A percentile compares a stretch with the other conserved stretches of the same genome.
phyloP scores from a whole-genome alignment of 495 filamentous ascomycete genomes.

The Patellaria atrata region DNA sequence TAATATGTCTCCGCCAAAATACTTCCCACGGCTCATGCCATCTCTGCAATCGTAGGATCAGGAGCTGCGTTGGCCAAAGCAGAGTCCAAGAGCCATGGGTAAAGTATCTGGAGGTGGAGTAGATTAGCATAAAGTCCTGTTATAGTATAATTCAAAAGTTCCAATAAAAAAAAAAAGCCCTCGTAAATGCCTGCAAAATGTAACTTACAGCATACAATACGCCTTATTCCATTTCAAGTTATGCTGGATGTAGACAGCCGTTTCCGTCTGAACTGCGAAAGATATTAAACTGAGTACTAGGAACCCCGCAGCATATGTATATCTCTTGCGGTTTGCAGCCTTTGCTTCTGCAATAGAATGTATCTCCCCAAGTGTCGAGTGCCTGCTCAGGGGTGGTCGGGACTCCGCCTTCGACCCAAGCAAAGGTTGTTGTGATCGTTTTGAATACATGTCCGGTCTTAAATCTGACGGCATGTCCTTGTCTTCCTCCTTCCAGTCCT shows the following conservation, averaged over 20 bases:
- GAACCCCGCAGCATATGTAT: conserved; percentile 73
- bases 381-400: conserved; percentile 25
- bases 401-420: conserved; percentile 14
- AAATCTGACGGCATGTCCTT: conserved; percentile 18
- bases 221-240: conserved; percentile 85
- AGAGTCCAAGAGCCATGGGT: conserved; percentile 89
- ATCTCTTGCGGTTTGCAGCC: conserved; percentile 57
- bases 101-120: conserved; percentile 47
- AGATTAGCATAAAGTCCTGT: too few relatives aligned
- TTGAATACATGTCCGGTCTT: conserved; percentile 7
- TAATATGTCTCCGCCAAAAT: conserved; percentile 75
- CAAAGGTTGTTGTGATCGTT: conserved; percentile 11
- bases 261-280: conserved; percentile 86
- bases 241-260: conserved; percentile 83
- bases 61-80: conserved; percentile 73
- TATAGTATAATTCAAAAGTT: not conserved
- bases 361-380: conserved; percentile 46
- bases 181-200: conserved; percentile 13
- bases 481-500: conserved; percentile 23
- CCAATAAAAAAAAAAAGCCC: conserved; percentile 3
- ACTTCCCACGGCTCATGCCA: conserved; percentile 59
- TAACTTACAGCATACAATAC: conserved; percentile 86
- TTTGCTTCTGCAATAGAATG: conserved; percentile 44
- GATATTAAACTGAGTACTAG: conserved; percentile 62
- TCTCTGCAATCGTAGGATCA: conserved; percentile 61